These are phyloP conservation scores for Trichoderma guizhouense DNA, from an alignment of 2,329 filamentous ascomycete species.

Conservation along the genomic window DNA sequence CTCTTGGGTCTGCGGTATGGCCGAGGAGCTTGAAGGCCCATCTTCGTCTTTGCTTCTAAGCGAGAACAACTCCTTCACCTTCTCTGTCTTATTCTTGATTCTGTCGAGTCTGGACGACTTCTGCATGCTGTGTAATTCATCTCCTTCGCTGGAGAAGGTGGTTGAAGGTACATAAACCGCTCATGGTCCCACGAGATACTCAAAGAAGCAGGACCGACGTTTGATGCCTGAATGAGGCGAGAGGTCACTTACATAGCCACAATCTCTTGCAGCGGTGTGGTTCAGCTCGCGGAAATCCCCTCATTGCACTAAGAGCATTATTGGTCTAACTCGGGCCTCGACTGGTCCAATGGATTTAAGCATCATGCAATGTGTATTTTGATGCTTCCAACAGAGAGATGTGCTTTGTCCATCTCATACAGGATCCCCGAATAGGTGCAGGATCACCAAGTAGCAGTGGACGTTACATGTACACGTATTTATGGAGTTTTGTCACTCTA, in stretches of 20 bases:
- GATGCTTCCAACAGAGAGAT: not conserved
- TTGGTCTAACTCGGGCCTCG: not conserved
- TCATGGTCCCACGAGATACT: not conserved
- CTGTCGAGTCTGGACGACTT: not conserved
- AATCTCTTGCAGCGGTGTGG: not conserved
- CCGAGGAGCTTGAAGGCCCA: not conserved
- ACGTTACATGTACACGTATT: not conserved
- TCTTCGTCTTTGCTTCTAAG: not conserved
- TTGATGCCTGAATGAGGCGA: not conserved
- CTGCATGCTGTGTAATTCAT: not conserved
- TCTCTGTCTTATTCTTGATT: not conserved
- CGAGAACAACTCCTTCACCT: not conserved
- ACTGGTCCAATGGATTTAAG: not conserved
- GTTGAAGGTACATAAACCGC: not conserved
- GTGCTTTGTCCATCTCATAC: not conserved
- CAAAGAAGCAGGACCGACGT: not conserved
- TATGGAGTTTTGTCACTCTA: not conserved
- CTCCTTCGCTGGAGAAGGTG: not conserved
- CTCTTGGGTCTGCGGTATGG: not conserved
- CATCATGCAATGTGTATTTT: not conserved
- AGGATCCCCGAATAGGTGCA: not conserved
- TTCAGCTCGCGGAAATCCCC: not conserved
- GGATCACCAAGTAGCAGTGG: not conserved
- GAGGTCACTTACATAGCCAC: not conserved
- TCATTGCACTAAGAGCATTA: not conserved